Conservation (phyloP, 2,329 filamentous ascomycete species). For the Colletotrichum cuscutae region DNA sequence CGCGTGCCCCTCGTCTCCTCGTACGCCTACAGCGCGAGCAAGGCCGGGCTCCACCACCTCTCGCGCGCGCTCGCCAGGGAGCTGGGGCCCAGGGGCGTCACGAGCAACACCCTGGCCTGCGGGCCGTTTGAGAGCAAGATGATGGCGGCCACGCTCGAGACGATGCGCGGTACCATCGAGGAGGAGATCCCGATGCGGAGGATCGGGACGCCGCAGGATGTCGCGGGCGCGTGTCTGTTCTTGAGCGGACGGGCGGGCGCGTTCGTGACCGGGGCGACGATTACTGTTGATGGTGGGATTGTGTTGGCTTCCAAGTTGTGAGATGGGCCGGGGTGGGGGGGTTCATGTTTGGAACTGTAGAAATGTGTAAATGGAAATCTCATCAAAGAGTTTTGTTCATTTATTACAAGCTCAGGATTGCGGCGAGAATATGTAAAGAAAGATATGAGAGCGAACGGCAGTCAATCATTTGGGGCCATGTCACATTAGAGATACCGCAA, state of each 20-base stretch:
- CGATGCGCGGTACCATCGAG: conserved; percentile 64
- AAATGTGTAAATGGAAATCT: neutral
- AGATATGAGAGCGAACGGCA: neutral
- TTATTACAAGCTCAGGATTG: neutral
- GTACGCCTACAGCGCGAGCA: conserved; percentile 69
- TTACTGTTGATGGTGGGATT: conserved; percentile 70
- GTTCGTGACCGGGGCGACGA: conserved; percentile 73
- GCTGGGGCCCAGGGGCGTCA: conserved; percentile 69
- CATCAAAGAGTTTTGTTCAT: too few relatives aligned
- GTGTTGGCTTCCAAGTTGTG: conserved; percentile 58
- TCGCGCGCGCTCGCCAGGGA: conserved; percentile 68
- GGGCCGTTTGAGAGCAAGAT: conserved; percentile 78
- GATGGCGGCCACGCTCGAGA: conserved; percentile 71
- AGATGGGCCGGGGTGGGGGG: too few relatives aligned
- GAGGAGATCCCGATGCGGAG: conserved; percentile 71
- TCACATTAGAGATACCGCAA: neutral
- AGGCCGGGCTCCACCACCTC: conserved; percentile 74
- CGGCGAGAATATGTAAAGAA: neutral
- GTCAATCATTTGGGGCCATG: neutral
- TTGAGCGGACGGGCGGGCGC: conserved; percentile 74
- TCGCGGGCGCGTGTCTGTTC: conserved; percentile 78
- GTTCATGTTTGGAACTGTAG: neutral
- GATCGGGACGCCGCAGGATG: conserved; percentile 75
- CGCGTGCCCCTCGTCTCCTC: conserved; percentile 68
- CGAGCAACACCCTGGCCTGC: conserved; percentile 76